phyloP scores from a whole-genome alignment of 2,329 filamentous ascomycete species.

The Claviceps monticola region DNA sequence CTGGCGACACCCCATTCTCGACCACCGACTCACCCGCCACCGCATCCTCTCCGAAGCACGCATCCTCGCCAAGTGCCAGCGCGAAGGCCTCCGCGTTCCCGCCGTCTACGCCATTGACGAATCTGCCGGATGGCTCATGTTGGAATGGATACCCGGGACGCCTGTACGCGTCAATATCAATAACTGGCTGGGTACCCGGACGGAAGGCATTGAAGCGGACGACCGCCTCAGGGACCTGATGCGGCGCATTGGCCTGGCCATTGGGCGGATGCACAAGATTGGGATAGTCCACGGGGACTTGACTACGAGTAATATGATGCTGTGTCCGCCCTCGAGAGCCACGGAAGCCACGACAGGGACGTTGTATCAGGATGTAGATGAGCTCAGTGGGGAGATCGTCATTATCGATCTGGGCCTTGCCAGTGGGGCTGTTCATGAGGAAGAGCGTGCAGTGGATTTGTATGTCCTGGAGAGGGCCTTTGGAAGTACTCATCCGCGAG shows the following conservation, averaged over 20 bases:
- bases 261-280: slow-evolving; percentile 66
- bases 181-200: slow-evolving; percentile 44
- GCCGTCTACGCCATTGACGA: slow-evolving; percentile 59
- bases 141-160: slow-evolving; percentile 70
- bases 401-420: slow-evolving; percentile 93
- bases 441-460: slow-evolving; percentile 88
- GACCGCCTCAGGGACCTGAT: slow-evolving; percentile 47
- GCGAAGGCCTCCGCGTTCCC: slow-evolving; percentile 71
- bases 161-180: slow-evolving; percentile 60
- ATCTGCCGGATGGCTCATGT: slow-evolving; percentile 56
- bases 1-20: slow-evolving; percentile 82
- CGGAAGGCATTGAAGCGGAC: slow-evolving; percentile 26
- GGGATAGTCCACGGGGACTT: slow-evolving; percentile 90
- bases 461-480: slow-evolving; percentile 94
- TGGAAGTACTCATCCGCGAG: slow-evolving; percentile 81
- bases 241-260: slow-evolving; percentile 52
- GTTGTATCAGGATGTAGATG: slow-evolving; percentile 6
- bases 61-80: slow-evolving; percentile 63
- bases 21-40: slow-evolving; percentile 72
- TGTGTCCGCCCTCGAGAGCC: slow-evolving; percentile 28
- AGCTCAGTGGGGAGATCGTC: slow-evolving; percentile 59
- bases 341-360: slow-evolving; percentile 4
- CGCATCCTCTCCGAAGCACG: slow-evolving; percentile 81
- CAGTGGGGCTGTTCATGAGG: slow-evolving; percentile 65
- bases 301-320: slow-evolving; percentile 94